phyloP scores from a whole-genome alignment of 495 filamentous ascomycete genomes.

The Lasiosphaeria hispida region DNA sequence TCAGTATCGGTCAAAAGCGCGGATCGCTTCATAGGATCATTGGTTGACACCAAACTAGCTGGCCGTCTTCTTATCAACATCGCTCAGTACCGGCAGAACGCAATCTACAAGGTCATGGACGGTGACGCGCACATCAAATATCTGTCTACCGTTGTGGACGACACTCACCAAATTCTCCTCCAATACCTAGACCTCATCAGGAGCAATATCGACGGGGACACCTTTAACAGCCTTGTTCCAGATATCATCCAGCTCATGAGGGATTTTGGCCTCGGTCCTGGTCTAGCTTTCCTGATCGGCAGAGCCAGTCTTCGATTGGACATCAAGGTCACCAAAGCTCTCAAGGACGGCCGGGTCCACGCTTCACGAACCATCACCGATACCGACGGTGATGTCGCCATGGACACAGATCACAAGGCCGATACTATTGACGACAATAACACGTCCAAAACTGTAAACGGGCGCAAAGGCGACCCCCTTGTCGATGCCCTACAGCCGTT shows the following conservation, averaged over 20 bases:
- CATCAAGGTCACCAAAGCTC: slow-evolving; percentile 23
- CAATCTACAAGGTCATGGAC: slow-evolving; percentile 67
- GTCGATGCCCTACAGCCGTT: slow-evolving; percentile 76
- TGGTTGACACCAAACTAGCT: slow-evolving; percentile 69
- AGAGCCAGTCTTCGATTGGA: slow-evolving; percentile 62
- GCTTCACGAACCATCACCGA: slow-evolving; percentile 28
- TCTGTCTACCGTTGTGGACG: slow-evolving; percentile 80
- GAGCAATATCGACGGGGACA: slow-evolving; percentile 68
- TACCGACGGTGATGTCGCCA: slow-evolving; percentile 41
- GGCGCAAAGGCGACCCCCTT: slow-evolving; percentile 51
- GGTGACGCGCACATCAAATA: slow-evolving; percentile 74
- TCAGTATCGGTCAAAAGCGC: slow-evolving; percentile 62
- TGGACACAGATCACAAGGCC: slow-evolving; percentile 23
- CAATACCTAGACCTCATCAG: slow-evolving; percentile 89
- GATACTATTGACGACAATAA: slow-evolving; percentile 10
- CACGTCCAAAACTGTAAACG: slow-evolving; percentile 22
- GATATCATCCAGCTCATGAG: slow-evolving; percentile 66
- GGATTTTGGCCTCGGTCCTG: slow-evolving; percentile 77
- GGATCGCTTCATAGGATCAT: slow-evolving; percentile 70
- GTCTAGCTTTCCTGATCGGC: slow-evolving; percentile 84
- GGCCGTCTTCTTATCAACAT: slow-evolving; percentile 82
- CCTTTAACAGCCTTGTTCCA: slow-evolving; percentile 83
- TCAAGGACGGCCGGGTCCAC: slow-evolving; percentile 29
- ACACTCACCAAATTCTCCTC: slow-evolving; percentile 76
- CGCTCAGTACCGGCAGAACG: slow-evolving; percentile 80